Conservation (phyloP, 2,329 filamentous ascomycete species). For the Hypoxylon sp. region DNA sequence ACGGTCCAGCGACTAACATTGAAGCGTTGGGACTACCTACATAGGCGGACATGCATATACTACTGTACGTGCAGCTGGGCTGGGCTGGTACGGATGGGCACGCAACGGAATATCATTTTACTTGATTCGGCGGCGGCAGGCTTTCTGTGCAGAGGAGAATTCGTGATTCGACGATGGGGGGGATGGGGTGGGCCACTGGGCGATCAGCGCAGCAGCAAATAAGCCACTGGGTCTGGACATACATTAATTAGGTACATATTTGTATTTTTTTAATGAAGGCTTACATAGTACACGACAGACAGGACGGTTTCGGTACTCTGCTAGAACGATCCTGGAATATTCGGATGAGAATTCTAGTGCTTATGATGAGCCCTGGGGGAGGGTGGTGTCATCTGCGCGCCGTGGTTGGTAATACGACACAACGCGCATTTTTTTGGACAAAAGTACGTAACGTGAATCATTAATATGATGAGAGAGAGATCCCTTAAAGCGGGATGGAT, state of each 20-base stretch:
- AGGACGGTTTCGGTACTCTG: constrained; percentile 40
- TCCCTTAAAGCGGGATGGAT: constrained; percentile 5
- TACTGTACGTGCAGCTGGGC: constrained; percentile 22
- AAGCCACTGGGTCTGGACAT: too few species aligned
- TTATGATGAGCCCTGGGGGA: constrained; percentile 29
- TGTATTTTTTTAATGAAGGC: too few species aligned
- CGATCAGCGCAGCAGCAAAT: constrained; percentile 21
- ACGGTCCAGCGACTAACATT: too few species aligned
- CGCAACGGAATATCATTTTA: too few species aligned
- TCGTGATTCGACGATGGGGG: constrained; percentile 24
- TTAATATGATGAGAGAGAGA: background rate
- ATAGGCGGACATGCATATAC: constrained; percentile 6
- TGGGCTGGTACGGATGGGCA: constrained; percentile 25
- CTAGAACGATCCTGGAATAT: constrained; percentile 31
- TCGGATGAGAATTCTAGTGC: constrained; percentile 24
- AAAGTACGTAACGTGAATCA: constrained; percentile 12
- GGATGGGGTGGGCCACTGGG: constrained; percentile 2
- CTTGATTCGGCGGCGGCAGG: too few species aligned
- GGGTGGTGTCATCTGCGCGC: constrained; percentile 31
- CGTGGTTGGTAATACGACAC: constrained; percentile 26
- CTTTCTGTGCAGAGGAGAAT: constrained; percentile 33
- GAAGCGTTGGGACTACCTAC: constrained; percentile 10
- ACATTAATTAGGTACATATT: too few species aligned
- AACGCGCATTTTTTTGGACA: too few species aligned
- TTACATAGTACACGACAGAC: too few species aligned